Evolutionary conservation across 345 rosid species (phyloP), one percentile per base, ranked within the genome.

Genomic region (Citrus trifoliata): DNA sequence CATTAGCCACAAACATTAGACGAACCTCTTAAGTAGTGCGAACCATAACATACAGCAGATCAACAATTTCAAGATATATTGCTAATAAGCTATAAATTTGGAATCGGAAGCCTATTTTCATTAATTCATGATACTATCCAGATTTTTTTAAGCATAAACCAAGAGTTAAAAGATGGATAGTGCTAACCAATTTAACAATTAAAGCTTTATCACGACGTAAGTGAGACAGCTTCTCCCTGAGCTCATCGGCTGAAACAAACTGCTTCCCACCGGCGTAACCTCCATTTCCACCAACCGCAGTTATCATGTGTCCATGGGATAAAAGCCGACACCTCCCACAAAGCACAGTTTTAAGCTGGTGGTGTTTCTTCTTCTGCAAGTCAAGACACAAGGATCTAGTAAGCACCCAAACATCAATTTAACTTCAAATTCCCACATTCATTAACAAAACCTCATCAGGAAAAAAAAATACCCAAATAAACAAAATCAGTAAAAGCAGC

Each of bases 251-350:
- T 0, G 88, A 78, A 76, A 93, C 92, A 71, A 95, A 95, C 75
- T 93, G 99, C 82, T 92, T 93, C 32, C 97, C 95, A 64, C 99
- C 96, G 53, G 98, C 42, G 81, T 95, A 95, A 4, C 99, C 99
- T 46, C 99, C 99, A 81, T 95, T 91, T 25, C 99, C 99, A 82
- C 98, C 99, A 12, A 95, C 99, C 68, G 97, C 97, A 24, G 97
- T 93, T 74, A 95, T 88, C 98, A 95, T 95, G 78, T 90, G 98
- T 68, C 99, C 99, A 83, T 95, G 99, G 74, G 98, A 91, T 73
- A 95, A 83, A 27, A 95, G 98, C 85, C 80, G 89, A 73, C 99
- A 95, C 82, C 99, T 90, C 80, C 96, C 88, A 86, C 99, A 95
- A 27, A 95, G 90, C 66, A 95, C 85, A 27, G 91, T 95, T 79